These are phyloP conservation scores for Colletotrichum incanum DNA, from an alignment of 2,329 filamentous ascomycete genomes.

Conservation along the genomic window DNA sequence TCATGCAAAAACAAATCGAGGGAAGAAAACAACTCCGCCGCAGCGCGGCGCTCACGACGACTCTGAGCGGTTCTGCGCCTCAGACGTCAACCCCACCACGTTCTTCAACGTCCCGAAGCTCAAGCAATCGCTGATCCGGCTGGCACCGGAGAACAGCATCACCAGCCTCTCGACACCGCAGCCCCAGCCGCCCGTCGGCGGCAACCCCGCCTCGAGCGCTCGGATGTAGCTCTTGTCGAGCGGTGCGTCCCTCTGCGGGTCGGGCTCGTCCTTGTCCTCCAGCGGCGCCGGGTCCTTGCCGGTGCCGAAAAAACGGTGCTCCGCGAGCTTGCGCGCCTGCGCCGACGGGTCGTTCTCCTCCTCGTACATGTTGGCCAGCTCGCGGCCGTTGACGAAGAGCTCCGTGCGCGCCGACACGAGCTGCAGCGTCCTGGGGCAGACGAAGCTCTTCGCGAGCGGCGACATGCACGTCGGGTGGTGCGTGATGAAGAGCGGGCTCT, in stretches of 20 bases:
- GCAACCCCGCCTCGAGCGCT: slow-evolving; percentile 89
- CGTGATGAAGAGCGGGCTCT: slow-evolving; percentile 84
- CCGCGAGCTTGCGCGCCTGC: slow-evolving; percentile 86
- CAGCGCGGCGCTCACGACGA: slow-evolving; percentile 1
- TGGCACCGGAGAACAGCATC: slow-evolving; percentile 88
- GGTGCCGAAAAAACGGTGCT: slow-evolving; percentile 59
- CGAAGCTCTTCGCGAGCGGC: slow-evolving; percentile 89
- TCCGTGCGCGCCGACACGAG: slow-evolving; percentile 86
- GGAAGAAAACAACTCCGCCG: neutral
- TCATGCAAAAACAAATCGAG: neutral
- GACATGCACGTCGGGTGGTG: slow-evolving; percentile 93
- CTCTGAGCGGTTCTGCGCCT: slow-evolving; percentile 39
- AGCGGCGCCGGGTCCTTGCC: slow-evolving; percentile 46
- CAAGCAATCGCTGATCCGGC: slow-evolving; percentile 87
- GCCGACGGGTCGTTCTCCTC: slow-evolving; percentile 95
- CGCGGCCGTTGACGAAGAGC: slow-evolving; percentile 84
- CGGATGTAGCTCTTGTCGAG: slow-evolving; percentile 87
- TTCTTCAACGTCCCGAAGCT: slow-evolving; percentile 89
- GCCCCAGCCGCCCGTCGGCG: slow-evolving; percentile 98
- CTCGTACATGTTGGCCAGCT: slow-evolving; percentile 97
- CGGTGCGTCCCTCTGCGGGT: slow-evolving; percentile 59
- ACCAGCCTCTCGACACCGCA: slow-evolving; percentile 92
- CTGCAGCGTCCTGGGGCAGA: slow-evolving; percentile 78
- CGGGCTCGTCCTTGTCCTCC: slow-evolving; percentile 48
- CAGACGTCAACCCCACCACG: slow-evolving; percentile 68